These are phyloP conservation scores for Lactarius pseudohatsudake DNA, from an alignment of 768 basidiomycete species.

Conservation along the genomic window DNA sequence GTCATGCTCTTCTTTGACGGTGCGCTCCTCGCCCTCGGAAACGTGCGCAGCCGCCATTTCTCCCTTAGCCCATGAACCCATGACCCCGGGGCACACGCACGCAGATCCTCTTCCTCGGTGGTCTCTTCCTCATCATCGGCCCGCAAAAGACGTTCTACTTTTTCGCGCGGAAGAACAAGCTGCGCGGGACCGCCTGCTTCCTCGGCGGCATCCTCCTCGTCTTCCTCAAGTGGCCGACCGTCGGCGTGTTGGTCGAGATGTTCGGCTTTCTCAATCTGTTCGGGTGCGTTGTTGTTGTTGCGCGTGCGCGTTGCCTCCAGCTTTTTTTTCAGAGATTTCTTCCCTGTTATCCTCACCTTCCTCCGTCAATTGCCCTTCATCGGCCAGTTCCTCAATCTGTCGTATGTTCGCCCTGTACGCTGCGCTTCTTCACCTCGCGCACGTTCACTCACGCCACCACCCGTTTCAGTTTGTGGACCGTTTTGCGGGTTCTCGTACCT, in stretches of 20 bases:
- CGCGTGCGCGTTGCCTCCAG: neutral
- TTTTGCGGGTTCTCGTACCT: constrained; percentile 39
- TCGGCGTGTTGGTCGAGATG: constrained; percentile 90
- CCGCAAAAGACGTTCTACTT: constrained; percentile 98
- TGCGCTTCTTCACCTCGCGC: neutral
- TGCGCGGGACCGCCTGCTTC: constrained; percentile 88
- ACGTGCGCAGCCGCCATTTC: constrained; percentile 53
- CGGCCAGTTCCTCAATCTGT: constrained; percentile 81
- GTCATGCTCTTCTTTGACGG: constrained; percentile 97
- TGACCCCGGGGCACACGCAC: neutral
- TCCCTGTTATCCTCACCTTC: constrained; percentile 96
- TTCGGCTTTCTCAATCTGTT: constrained; percentile 98
- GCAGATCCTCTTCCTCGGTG: constrained; percentile 93
- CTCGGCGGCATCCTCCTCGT: constrained; percentile 89
- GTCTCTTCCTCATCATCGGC: constrained; percentile 94
- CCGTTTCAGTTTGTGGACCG: constrained; percentile 37
- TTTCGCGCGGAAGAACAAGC: constrained; percentile 93
- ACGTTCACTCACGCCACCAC: neutral
- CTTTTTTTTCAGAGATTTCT: constrained; percentile 76
- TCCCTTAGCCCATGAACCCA: neutral
- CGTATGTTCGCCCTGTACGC: constrained; percentile 82
- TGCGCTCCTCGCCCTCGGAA: constrained; percentile 93
- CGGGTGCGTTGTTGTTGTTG: constrained; percentile 55
- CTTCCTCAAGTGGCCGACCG: constrained; percentile 92
- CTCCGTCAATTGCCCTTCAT: constrained; percentile 91